These are phyloP conservation scores for Pythium aphanidermatum DNA, from an alignment of 352 stramenopile genomes.

Conservation along the genomic window DNA sequence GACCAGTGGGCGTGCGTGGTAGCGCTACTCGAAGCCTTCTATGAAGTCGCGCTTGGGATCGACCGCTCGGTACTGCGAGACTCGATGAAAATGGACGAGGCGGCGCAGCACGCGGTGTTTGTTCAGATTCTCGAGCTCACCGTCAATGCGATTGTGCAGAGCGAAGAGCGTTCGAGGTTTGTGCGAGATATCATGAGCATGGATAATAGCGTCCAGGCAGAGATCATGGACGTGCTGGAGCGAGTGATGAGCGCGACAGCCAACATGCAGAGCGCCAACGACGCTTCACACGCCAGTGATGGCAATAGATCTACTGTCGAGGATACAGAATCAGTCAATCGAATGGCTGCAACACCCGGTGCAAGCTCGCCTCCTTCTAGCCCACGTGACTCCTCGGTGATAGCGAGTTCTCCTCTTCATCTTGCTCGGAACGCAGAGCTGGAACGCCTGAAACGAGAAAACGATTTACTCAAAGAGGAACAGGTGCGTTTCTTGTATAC, in stretches of 20 bases:
- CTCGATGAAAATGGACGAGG: constrained; percentile 8
- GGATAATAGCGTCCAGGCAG: constrained; percentile 45
- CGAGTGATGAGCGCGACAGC: constrained; percentile 27
- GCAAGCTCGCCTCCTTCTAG: too few relatives aligned
- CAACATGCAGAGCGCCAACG: constrained; percentile 3
- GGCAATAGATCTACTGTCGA: too few relatives aligned
- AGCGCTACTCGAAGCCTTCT: constrained; percentile 38
- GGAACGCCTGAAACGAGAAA: constrained; percentile 40
- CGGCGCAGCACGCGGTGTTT: constrained; percentile 4
- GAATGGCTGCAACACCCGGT: too few relatives aligned
- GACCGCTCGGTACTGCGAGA: constrained; percentile 10
- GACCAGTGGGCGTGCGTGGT: constrained; percentile 20
- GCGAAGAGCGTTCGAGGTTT: constrained; percentile 43
- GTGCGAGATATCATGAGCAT: constrained; percentile 64
- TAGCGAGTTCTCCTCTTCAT: constrained; percentile 26
- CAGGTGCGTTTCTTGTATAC: constrained; percentile 25
- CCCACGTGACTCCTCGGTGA: constrained; percentile 2
- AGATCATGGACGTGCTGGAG: constrained; percentile 68
- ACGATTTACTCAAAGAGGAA: constrained; percentile 55
- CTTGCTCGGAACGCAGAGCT: constrained; percentile 44
- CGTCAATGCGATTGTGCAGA: constrained; percentile 50
- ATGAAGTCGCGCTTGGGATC: constrained; percentile 34
- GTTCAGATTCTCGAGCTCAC: constrained; percentile 30
- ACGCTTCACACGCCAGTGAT: constrained; percentile 2
- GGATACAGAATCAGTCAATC: too few relatives aligned